These are phyloP conservation scores for Fusarium liriodendri DNA, from an alignment of 2,329 filamentous ascomycete species.

Conservation along the genomic window DNA sequence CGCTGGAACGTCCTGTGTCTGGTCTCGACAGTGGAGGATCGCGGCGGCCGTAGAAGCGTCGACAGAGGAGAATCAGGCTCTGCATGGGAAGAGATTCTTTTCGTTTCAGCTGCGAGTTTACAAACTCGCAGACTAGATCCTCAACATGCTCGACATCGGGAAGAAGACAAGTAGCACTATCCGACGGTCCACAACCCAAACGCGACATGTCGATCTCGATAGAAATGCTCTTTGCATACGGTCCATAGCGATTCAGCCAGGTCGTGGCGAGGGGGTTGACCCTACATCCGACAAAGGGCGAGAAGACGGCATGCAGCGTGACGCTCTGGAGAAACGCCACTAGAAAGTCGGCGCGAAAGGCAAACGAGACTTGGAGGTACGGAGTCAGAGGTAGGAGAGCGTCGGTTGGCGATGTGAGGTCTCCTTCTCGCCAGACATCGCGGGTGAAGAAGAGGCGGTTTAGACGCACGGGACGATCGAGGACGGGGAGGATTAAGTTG, in stretches of 20 bases:
- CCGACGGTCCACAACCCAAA: conserved; percentile 47
- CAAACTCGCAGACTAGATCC: conserved; percentile 44
- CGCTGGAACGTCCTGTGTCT: neutral
- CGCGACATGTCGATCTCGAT: conserved; percentile 56
- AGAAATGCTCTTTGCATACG: conserved; percentile 50
- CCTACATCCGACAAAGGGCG: conserved; percentile 48
- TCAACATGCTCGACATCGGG: conserved; percentile 43
- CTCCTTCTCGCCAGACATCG: conserved; percentile 50
- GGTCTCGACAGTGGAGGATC: neutral
- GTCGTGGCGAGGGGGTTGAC: conserved; percentile 50
- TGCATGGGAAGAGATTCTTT: conserved; percentile 38
- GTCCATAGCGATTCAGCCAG: conserved; percentile 51
- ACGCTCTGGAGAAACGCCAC: conserved; percentile 49
- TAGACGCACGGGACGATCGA: conserved; percentile 44
- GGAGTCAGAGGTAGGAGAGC: conserved; percentile 40
- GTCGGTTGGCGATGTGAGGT: conserved; percentile 46
- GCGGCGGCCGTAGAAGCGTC: conserved; percentile 48
- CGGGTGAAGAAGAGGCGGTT: conserved; percentile 42
- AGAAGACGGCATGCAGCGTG: conserved; percentile 53
- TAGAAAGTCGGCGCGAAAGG: conserved; percentile 52
- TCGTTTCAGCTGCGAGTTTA: conserved; percentile 39
- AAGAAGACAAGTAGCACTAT: conserved; percentile 37
- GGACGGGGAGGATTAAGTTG: conserved; percentile 34
- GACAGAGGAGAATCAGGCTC: conserved; percentile 49
- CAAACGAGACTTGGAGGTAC: conserved; percentile 48